These are phyloP conservation scores for Eleusine coracana DNA, from an alignment of 176 grass and related monocot genomes.

Conservation along the genomic window DNA sequence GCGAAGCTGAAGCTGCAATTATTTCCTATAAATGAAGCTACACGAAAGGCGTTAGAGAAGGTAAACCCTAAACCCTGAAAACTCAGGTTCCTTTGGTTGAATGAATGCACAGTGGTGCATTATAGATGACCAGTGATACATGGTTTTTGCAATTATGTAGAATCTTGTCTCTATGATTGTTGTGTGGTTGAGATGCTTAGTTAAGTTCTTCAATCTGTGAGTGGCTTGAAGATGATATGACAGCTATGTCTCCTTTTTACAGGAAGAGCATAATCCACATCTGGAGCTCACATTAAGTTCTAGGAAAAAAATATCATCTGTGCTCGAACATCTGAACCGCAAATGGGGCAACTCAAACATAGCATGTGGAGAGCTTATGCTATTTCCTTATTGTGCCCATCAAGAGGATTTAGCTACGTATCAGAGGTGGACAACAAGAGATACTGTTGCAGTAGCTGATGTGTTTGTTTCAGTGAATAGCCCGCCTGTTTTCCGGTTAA, in stretches of 20 bases:
- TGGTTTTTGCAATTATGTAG: neutral
- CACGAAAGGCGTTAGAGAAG: constrained; percentile 86
- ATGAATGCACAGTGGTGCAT: constrained; percentile 23
- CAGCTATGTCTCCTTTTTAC: constrained; percentile 41
- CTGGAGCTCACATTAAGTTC: constrained; percentile 95
- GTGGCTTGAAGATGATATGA: constrained; percentile 27
- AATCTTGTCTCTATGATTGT: constrained; percentile 30
- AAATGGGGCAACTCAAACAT: constrained; percentile 93
- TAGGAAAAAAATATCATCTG: constrained; percentile 94
- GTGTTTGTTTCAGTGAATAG: constrained; percentile 81
- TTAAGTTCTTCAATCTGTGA: constrained; percentile 41
- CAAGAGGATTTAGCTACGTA: constrained; percentile 75
- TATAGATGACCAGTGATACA: constrained; percentile 17
- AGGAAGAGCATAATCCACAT: constrained; percentile 95
- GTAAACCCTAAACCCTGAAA: constrained; percentile 35
- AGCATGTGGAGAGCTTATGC: constrained; percentile 76
- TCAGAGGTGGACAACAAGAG: constrained; percentile 81
- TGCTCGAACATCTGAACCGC: constrained; percentile 89
- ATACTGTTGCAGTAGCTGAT: constrained; percentile 66
- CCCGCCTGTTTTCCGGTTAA: constrained; percentile 89
- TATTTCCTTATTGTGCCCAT: constrained; percentile 83
- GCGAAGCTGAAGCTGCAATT: constrained; percentile 90
- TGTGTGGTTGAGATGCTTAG: constrained; percentile 11
- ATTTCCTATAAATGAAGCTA: constrained; percentile 97
- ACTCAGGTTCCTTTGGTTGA: constrained; percentile 20